Percentiles rank a stretch among this genome's conserved stretches.
These are phyloP conservation scores for Candida morakotiae DNA, from an alignment of 805 yeast genomes.

Conservation along the genomic window DNA sequence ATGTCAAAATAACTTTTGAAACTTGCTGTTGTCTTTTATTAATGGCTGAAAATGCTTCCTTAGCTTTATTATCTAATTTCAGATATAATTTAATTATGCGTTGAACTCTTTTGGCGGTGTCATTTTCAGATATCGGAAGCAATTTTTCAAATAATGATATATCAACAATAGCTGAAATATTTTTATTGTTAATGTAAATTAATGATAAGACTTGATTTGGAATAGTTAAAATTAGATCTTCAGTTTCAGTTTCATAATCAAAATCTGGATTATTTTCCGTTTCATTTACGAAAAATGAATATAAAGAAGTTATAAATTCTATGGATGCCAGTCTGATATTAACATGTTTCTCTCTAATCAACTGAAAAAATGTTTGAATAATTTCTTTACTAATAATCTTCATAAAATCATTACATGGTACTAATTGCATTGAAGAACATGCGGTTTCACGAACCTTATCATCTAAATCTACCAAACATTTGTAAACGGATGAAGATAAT, in stretches of 20 bases:
- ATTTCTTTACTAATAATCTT: conserved; percentile 46
- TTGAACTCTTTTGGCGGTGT: conserved; percentile 44
- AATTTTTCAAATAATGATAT: conserved; percentile 53
- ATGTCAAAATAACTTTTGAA: conserved; percentile 46
- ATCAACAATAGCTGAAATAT: conserved; percentile 66
- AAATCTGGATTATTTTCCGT: conserved; percentile 13
- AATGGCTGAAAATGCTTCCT: conserved; percentile 64
- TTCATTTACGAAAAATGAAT: conserved; percentile 38
- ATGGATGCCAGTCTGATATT: conserved; percentile 63
- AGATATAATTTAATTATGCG: conserved; percentile 49
- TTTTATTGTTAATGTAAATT: conserved; percentile 68
- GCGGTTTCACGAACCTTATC: conserved; percentile 67
- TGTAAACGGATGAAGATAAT: conserved; percentile 50
- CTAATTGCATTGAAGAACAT: conserved; percentile 38
- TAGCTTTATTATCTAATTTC: conserved; percentile 53
- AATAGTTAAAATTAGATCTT: conserved; percentile 40
- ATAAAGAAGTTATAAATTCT: conserved; percentile 50
- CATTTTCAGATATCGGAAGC: conserved; percentile 48
- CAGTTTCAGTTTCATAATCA: conserved; percentile 25
- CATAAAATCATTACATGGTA: conserved; percentile 46
- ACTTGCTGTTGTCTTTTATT: conserved; percentile 64
- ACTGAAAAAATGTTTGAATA: conserved; percentile 51
- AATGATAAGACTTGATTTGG: conserved; percentile 66
- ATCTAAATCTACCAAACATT: conserved; percentile 71
- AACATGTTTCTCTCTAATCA: conserved; percentile 67